A percentile compares a stretch with the other conserved stretches of the same genome.
phyloP scores from a whole-genome alignment of 768 basidiomycete genomes.

The Crepidotus variabilis region DNA sequence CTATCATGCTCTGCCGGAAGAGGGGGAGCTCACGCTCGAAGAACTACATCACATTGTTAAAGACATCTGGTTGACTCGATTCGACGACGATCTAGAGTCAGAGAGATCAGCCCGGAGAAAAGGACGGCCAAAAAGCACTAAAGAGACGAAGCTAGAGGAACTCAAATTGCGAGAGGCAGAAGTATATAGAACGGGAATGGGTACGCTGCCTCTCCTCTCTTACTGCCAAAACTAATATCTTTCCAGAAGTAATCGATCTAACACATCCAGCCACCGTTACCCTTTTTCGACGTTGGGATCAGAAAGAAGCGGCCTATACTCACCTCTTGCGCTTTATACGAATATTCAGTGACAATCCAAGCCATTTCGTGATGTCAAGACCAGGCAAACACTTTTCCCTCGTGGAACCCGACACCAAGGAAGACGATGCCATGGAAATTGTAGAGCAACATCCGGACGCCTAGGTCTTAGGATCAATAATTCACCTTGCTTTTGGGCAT shows the following conservation, averaged over 20 bases:
- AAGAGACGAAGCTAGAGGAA: constrained; percentile 67
- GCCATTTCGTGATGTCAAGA: constrained; percentile 10
- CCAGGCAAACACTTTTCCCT: not conserved
- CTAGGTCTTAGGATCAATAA: not conserved
- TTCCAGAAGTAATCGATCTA: constrained; percentile 72
- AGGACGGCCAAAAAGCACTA: constrained; percentile 71
- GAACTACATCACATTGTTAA: constrained; percentile 63
- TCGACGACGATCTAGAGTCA: constrained; percentile 59
- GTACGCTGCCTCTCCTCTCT: constrained; percentile 35
- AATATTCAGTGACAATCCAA: constrained; percentile 56
- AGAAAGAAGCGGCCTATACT: constrained; percentile 67
- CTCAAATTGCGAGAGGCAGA: constrained; percentile 65
- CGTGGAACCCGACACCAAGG: not conserved
- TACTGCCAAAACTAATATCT: constrained; percentile 5
- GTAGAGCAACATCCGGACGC: not conserved
- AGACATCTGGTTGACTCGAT: constrained; percentile 71
- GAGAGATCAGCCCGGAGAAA: constrained; percentile 62
- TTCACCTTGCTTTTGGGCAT: too few species aligned
- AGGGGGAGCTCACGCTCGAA: constrained; percentile 52
- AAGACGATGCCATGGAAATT: constrained; percentile 14
- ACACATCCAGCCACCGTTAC: constrained; percentile 68
- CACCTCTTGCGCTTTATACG: constrained; percentile 73
- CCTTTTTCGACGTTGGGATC: constrained; percentile 77
- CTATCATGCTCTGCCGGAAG: constrained; percentile 63
- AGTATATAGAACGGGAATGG: constrained; percentile 76